Conservation (phyloP, 257 asterid genomes). For the Salvia splendens region DNA sequence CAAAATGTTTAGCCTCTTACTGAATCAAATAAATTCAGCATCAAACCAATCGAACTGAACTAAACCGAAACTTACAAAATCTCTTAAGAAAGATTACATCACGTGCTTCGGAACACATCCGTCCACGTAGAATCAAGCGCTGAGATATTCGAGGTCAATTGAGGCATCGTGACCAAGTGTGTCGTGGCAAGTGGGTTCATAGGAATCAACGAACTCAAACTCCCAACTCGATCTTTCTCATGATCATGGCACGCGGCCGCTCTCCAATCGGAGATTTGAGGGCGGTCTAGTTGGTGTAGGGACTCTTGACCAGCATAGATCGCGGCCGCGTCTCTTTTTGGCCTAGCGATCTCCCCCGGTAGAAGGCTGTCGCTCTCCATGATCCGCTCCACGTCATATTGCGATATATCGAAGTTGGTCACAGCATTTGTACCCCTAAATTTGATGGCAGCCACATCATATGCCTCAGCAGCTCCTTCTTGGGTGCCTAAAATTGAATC, state of each 20-base stretch:
- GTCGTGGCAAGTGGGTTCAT: slow-evolving; percentile 29
- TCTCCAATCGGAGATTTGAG: slow-evolving; percentile 42
- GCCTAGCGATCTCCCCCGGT: slow-evolving; percentile 67
- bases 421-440: slow-evolving; percentile 79
- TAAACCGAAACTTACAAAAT: not conserved
- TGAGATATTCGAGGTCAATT: slow-evolving; percentile 34
- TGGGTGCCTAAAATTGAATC: slow-evolving; percentile 57
- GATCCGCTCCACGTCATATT: slow-evolving; percentile 65
- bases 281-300: slow-evolving; percentile 18
- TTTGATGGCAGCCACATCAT: slow-evolving; percentile 83
- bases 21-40: not conserved
- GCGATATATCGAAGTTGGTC: slow-evolving; percentile 70
- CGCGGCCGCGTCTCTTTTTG: slow-evolving; percentile 38
- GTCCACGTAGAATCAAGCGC: slow-evolving; percentile 69
- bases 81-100: not conserved
- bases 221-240: slow-evolving; percentile 38
- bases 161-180: slow-evolving; percentile 38
- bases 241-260: slow-evolving; percentile 34
- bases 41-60: not conserved
- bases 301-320: not conserved
- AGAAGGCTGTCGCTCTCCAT: slow-evolving; percentile 69
- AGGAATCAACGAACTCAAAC: slow-evolving; percentile 37
- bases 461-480: slow-evolving; percentile 95
- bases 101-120: slow-evolving; percentile 47
- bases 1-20: not conserved